phyloP scores from a whole-genome alignment of 352 stramenopile genomes.

The Albugo laibachii region DNA sequence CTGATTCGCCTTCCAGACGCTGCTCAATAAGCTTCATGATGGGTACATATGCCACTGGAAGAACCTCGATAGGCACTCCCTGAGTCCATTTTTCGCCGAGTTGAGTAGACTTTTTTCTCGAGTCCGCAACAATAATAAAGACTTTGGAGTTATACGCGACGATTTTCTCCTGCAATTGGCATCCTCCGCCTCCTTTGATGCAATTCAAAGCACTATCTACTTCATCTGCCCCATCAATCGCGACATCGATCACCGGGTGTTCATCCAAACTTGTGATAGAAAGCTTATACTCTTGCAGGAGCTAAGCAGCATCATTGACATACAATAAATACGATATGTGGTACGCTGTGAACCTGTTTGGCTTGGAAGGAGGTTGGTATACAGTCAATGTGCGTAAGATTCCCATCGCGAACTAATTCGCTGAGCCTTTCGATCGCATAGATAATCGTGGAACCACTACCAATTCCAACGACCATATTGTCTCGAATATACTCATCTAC shows the following conservation, averaged over 20 bases:
- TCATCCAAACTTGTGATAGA: conserved; percentile 65
- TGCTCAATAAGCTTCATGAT: conserved; percentile 53
- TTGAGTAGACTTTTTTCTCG: conserved; percentile 78
- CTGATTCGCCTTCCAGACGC: conserved; percentile 24
- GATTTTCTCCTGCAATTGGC: conserved; percentile 89
- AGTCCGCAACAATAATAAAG: conserved; percentile 95
- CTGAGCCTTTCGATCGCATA: conserved; percentile 94
- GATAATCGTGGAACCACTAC: conserved; percentile 95
- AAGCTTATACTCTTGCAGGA: conserved; percentile 64
- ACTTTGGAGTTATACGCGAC: conserved; percentile 88
- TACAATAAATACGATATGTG: background rate
- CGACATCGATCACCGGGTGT: conserved; percentile 88
- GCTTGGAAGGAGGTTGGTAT: conserved; percentile 96
- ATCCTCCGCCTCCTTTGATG: conserved; percentile 95
- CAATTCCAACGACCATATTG: conserved; percentile 94
- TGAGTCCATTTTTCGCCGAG: conserved; percentile 79
- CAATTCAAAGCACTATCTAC: conserved; percentile 94
- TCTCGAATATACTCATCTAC: conserved; percentile 86
- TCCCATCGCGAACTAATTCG: conserved; percentile 80
- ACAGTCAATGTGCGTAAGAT: conserved; percentile 88
- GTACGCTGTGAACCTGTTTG: conserved; percentile 44
- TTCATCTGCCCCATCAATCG: conserved; percentile 97
- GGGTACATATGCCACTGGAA: conserved; percentile 94
- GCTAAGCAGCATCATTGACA: conserved; percentile 25
- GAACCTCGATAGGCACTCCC: conserved; percentile 92